Conservation (phyloP, 2,329 filamentous ascomycete species). For the Exophiala lecanii-corni region DNA sequence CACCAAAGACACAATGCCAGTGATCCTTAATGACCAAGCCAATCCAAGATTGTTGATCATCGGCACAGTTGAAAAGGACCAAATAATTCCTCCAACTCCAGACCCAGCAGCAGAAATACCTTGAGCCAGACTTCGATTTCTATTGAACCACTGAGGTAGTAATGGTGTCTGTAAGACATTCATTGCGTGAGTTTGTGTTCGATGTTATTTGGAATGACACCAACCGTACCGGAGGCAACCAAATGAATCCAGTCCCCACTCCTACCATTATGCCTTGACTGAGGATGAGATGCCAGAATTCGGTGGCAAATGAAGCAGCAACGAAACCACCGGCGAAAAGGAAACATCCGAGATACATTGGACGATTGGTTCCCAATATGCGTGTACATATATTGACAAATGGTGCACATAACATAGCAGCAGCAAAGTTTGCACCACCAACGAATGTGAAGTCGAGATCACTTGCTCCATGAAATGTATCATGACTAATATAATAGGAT, state of each 20-base stretch:
- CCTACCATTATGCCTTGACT: slow-evolving; percentile 30
- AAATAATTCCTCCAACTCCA: slow-evolving; percentile 30
- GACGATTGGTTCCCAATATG: slow-evolving; percentile 21
- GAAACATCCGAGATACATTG: slow-evolving; percentile 26
- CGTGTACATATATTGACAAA: slow-evolving; percentile 27
- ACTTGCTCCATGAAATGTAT: slow-evolving; percentile 27
- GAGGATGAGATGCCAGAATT: slow-evolving; percentile 27
- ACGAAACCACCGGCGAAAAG: slow-evolving; percentile 26
- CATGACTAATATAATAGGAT: slow-evolving; percentile 36
- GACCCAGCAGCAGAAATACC: slow-evolving; percentile 30
- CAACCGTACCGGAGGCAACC: slow-evolving; percentile 21
- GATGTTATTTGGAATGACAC: no score
- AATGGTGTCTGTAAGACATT: slow-evolving; percentile 22
- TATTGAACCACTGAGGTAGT: slow-evolving; percentile 32
- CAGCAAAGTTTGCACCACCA: slow-evolving; percentile 29
- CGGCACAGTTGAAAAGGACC: slow-evolving; percentile 27
- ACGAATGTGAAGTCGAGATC: slow-evolving; percentile 32
- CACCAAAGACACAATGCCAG: slow-evolving; percentile 28
- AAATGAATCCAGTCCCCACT: slow-evolving; percentile 28
- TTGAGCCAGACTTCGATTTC: slow-evolving; percentile 30
- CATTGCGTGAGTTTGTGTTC: no score
- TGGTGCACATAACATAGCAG: slow-evolving; percentile 28
- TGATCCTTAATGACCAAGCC: slow-evolving; percentile 29
- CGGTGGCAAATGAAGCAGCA: slow-evolving; percentile 28
- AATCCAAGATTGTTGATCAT: slow-evolving; percentile 31